These are phyloP conservation scores for Dothistroma septosporum DNA, from an alignment of 2,329 filamentous ascomycete genomes.

Conservation along the genomic window DNA sequence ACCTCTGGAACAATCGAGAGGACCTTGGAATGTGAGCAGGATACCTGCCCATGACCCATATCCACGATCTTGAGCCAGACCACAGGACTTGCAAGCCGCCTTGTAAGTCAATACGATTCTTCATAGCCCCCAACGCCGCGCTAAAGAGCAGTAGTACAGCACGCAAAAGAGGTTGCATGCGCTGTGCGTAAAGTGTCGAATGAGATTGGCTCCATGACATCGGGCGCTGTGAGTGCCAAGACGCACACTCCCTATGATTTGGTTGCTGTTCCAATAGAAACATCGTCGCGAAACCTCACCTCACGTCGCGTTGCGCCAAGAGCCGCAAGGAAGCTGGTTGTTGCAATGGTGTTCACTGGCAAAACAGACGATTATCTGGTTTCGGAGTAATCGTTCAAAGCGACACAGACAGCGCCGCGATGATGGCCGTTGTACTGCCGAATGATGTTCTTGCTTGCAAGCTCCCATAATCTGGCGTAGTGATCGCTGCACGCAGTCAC, in stretches of 20 bases:
- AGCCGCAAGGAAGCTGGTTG: not conserved
- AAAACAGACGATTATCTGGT: slow-evolving; percentile 13
- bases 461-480: slow-evolving; percentile 87
- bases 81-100: not conserved
- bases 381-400: slow-evolving; percentile 67
- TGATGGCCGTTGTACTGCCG: slow-evolving; percentile 95
- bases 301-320: not conserved
- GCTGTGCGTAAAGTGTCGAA: not conserved
- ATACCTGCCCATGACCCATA: no score
- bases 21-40: no score
- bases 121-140: not conserved
- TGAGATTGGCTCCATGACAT: not conserved
- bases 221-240: not conserved
- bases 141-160: not conserved
- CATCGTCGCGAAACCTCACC: not conserved
- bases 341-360: not conserved
- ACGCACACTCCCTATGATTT: no score
- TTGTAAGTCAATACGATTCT: not conserved
- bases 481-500: slow-evolving; percentile 93
- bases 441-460: slow-evolving; percentile 81
- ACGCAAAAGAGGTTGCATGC: not conserved
- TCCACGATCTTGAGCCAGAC: not conserved
- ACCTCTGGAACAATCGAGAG: no score
- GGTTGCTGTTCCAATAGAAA: not conserved
- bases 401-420: slow-evolving; percentile 84